phyloP scores from a whole-genome alignment of 1,284 basidiomycete species.

The Butyriboletus appendiculatus region DNA sequence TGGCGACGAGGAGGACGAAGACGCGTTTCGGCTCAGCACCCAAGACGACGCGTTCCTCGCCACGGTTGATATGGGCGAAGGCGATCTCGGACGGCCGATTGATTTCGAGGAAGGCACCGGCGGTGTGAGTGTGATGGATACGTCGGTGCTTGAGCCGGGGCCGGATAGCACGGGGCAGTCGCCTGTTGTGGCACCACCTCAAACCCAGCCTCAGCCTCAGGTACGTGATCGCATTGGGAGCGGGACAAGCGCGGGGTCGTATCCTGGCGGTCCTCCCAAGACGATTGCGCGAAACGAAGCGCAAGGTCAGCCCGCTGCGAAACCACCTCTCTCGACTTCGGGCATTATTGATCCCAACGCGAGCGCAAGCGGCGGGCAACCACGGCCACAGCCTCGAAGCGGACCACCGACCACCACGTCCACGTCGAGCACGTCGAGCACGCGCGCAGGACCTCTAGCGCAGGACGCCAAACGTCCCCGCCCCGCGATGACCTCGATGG shows the following conservation, averaged over 20 bases:
- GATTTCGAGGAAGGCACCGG: constrained; percentile 46
- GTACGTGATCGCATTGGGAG: constrained; percentile 1
- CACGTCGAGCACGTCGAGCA: constrained; percentile 6
- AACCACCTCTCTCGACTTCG: not conserved
- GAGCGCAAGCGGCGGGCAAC: not conserved
- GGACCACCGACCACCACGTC: constrained; percentile 7
- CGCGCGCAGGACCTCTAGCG: not conserved
- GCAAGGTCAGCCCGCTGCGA: not conserved
- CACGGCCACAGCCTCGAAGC: not conserved
- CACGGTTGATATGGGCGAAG: constrained; percentile 55
- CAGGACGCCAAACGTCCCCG: constrained; percentile 29
- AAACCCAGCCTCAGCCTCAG: constrained; percentile 1
- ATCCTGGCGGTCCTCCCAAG: not conserved
- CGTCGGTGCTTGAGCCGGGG: constrained; percentile 5
- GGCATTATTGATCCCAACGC: not conserved
- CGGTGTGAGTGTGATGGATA: constrained; percentile 9
- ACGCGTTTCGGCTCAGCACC: constrained; percentile 55
- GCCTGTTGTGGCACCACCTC: not conserved
- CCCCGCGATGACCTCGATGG: constrained; percentile 42
- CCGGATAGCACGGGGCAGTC: constrained; percentile 2
- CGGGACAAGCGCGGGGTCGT: not conserved
- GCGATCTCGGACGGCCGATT: constrained; percentile 50
- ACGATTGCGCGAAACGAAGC: not conserved
- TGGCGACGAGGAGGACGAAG: constrained; percentile 32
- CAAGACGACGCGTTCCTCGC: constrained; percentile 68